Conservation (phyloP, 495 filamentous ascomycete genomes). For the Amphirosellinia nigrospora region DNA sequence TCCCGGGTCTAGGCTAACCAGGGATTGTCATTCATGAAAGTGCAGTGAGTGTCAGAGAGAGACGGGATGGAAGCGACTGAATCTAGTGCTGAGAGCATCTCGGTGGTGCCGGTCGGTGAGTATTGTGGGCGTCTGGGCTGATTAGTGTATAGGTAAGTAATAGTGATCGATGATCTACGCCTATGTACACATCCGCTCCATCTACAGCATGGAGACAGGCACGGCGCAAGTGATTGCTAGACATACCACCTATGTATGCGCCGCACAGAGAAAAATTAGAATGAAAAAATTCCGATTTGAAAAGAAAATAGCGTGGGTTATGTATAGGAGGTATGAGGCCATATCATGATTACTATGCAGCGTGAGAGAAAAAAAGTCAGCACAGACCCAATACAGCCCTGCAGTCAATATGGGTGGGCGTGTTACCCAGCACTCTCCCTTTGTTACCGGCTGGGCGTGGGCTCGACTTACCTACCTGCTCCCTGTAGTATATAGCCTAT, state of each 20-base stretch:
- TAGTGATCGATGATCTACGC: conserved; percentile 5
- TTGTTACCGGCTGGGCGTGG: no score
- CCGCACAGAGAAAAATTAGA: not conserved
- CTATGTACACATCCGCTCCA: not conserved
- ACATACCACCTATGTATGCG: not conserved
- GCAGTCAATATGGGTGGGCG: not conserved
- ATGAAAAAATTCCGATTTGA: not conserved
- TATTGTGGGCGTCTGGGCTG: not conserved
- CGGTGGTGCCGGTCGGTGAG: conserved; percentile 1
- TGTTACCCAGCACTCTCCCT: not conserved
- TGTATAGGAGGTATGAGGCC: conserved; percentile 5
- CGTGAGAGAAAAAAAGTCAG: conserved; percentile 14
- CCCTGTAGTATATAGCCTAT: not conserved
- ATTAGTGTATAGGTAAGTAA: no score
- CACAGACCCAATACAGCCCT: not conserved
- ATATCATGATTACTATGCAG: conserved; percentile 24
- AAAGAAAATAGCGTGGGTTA: not conserved
- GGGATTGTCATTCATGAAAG: not conserved
- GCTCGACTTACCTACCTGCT: not conserved
- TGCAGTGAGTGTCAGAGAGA: not conserved
- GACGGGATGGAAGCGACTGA: not conserved
- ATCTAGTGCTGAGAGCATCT: conserved; percentile 13
- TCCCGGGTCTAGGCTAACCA: not conserved
- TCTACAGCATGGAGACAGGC: conserved; percentile 6
- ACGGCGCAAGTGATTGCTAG: not conserved